Conservation (phyloP, 129 eudicot genomes). For the Deinandra increscens region DNA sequence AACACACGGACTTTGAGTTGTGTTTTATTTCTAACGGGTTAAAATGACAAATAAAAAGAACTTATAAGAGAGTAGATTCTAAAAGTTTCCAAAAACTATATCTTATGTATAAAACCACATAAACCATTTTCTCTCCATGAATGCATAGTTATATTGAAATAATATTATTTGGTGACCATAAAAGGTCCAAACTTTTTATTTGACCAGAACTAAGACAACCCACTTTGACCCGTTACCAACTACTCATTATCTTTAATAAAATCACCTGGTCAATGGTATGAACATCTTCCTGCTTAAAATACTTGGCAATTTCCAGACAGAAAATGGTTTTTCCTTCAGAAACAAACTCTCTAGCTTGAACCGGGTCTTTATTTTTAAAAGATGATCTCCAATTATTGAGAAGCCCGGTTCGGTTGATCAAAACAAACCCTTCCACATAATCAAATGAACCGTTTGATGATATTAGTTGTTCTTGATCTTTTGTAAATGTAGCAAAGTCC, state of each 20-base stretch:
- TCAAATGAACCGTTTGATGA: slow-evolving; percentile 62
- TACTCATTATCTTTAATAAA: not conserved
- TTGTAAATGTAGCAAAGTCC: slow-evolving; percentile 61
- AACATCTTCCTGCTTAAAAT: slow-evolving; percentile 54
- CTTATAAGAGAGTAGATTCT: too few relatives aligned
- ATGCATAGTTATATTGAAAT: not conserved
- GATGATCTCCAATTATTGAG: slow-evolving; percentile 89
- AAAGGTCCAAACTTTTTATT: too few relatives aligned
- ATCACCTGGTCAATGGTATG: slow-evolving; percentile 61
- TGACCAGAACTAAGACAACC: too few relatives aligned
- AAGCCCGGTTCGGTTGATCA: slow-evolving; percentile 80
- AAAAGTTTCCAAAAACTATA: too few relatives aligned
- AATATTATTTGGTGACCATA: not conserved
- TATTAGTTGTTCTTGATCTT: slow-evolving; percentile 83
- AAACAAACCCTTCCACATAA: slow-evolving; percentile 87
- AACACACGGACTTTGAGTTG: not conserved
- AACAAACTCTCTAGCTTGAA: slow-evolving; percentile 52
- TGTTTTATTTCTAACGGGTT: not conserved
- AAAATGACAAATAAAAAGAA: not conserved
- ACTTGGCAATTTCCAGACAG: slow-evolving; percentile 85
- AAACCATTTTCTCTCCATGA: not conserved
- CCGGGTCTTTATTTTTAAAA: slow-evolving; percentile 74
- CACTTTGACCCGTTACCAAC: slow-evolving; percentile 1
- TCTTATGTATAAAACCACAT: not conserved
- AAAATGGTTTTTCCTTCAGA: slow-evolving; percentile 73